Conservation (phyloP, 1,284 basidiomycete species). For the Omphalotus olearius region DNA sequence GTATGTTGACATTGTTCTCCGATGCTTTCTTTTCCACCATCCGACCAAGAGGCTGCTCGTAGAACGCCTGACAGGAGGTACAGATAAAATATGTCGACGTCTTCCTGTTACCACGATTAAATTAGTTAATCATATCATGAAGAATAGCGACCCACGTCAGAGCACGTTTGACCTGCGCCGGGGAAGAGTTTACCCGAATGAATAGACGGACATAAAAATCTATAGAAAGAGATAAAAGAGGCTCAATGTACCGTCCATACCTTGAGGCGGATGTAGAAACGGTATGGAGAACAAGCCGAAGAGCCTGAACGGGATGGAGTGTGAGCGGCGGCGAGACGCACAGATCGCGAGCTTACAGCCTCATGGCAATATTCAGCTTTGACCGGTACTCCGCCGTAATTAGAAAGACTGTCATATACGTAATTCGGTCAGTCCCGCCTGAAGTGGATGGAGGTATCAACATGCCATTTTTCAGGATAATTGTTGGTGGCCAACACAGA, state of each 20-base stretch:
- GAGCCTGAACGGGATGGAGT: conserved; percentile 47
- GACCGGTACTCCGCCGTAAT: conserved; percentile 92
- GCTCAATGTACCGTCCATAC: conserved; percentile 91
- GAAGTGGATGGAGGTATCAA: background rate
- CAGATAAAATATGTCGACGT: conserved; percentile 83
- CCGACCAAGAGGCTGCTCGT: conserved; percentile 77
- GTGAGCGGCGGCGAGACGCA: conserved; percentile 2
- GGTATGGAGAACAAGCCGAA: conserved; percentile 85
- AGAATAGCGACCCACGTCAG: conserved; percentile 51
- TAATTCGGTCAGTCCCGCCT: background rate
- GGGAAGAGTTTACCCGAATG: conserved; percentile 72
- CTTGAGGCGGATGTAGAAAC: conserved; percentile 84
- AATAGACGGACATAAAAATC: conserved; percentile 98
- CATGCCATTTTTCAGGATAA: conserved; percentile 93
- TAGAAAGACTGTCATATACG: conserved; percentile 75
- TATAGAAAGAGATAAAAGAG: conserved; percentile 90
- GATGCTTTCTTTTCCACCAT: conserved; percentile 54
- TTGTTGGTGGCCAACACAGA: conserved; percentile 92
- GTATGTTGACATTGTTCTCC: conserved; percentile 50
- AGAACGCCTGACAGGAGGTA: conserved; percentile 73
- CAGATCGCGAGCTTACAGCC: conserved; percentile 47
- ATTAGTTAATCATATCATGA: conserved; percentile 9
- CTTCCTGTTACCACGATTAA: conserved; percentile 48
- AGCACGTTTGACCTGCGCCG: conserved; percentile 85
- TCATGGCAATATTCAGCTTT: conserved; percentile 96